phyloP scores from a whole-genome alignment of 176 grass and related monocot species.

The Paspalum notatum region DNA sequence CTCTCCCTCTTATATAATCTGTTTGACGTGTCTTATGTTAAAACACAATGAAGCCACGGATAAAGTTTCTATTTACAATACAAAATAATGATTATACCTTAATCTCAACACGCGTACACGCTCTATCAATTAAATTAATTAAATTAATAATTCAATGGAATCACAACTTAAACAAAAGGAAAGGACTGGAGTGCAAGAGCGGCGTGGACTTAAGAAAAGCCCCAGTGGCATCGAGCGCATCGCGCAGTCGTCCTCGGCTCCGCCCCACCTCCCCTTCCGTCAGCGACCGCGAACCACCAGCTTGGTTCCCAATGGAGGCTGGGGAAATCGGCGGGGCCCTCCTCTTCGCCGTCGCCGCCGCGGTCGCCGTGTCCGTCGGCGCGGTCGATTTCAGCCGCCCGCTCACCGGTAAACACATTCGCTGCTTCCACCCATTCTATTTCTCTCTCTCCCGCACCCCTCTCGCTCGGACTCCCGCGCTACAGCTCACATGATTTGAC shows the following conservation, averaged over 20 bases:
- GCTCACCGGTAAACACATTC: constrained; percentile 40
- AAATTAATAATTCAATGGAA: neutral
- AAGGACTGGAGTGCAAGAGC: neutral
- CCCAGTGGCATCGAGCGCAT: constrained; percentile 18
- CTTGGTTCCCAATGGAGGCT: constrained; percentile 62
- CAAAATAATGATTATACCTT: too few species aligned
- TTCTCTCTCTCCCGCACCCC: neutral
- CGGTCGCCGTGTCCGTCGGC: constrained; percentile 30
- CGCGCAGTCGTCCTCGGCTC: neutral
- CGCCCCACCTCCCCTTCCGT: neutral
- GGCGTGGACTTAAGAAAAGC: constrained; percentile 38
- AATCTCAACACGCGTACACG: neutral
- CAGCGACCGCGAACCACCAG: neutral
- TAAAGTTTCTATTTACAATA: too few species aligned
- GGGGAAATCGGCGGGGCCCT: constrained; percentile 48
- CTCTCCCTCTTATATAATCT: too few species aligned
- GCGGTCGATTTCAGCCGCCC: constrained; percentile 52
- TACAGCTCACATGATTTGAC: constrained; percentile 36
- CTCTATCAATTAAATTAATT: neutral
- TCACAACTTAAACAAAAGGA: neutral
- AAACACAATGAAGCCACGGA: too few species aligned
- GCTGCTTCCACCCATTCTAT: too few species aligned
- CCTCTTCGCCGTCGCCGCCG: constrained; percentile 29
- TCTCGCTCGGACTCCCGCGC: constrained; percentile 5
- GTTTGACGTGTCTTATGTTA: too few species aligned